Evolutionary conservation across 176 grass and related monocot species (phyloP), one percentile per base, ranked within the genome.

Genomic region (Zea luxurians): DNA sequence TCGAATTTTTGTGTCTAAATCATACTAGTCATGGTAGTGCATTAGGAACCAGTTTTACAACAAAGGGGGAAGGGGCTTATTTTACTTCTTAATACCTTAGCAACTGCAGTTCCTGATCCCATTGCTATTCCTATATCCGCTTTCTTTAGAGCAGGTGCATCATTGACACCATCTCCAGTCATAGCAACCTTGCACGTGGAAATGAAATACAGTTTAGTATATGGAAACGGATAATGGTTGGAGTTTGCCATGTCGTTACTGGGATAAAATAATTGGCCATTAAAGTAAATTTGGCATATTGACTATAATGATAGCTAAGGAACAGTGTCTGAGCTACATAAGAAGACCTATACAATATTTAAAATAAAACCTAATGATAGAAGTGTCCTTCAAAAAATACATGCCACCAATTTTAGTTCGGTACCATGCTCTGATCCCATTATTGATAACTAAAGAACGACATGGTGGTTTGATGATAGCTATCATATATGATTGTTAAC

Each of bases 151-250:
- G 96, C 96, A 89, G 96, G 96, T 54, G 96, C 96, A 91, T 99
- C 96, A 86, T 99, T 99, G 62, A 99, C 96, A n/a, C 96, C 96
- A 91, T 99, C 96, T 78, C 96, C 96, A 68, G 96, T 99, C 96
- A 99, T 99, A 69, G 96, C 96, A 84, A 99, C 96, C 96, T 98
- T 87, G 53, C 68, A 84, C 16, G 64, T 11, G 64, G 46, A 75
- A 73, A 47, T 9, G 79, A 60, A 43, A 43, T 27, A 82, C 42
- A 78, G 55, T 15, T 65, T 52, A 78, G 10, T 5, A 37, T 65
- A 80, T n/a, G 57, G 13, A 49, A 78, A 78, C 38, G 1, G 36
- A 21, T 53, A 50, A 52, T 66, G 46, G 48, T 50, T 78, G 13
- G 4, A 65, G 35, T 66, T 53, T 70, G 6, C 1, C 20, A 16